Evolutionary conservation across 345 rosid genomes (phyloP).

Genomic region (Aethionema arabicum): DNA sequence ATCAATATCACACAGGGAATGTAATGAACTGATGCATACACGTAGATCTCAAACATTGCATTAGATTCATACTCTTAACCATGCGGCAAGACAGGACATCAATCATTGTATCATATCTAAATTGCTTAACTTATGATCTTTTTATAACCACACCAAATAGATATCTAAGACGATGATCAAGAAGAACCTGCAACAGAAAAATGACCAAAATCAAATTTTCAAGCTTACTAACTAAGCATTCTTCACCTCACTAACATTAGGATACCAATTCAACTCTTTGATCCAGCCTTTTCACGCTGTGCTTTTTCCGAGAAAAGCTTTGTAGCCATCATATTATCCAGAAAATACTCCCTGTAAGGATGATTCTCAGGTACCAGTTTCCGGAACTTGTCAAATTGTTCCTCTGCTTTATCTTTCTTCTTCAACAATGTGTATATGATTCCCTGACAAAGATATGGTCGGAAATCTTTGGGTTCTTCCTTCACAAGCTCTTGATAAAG

Average conservation of each 20-base stretch:
- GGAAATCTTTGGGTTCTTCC: conserved; percentile 89
- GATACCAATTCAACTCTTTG: conserved; percentile 31
- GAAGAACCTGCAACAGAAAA: conserved; percentile 7
- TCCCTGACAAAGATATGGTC: conserved; percentile 90
- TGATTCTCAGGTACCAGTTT: conserved; percentile 83
- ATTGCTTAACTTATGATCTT: conserved; percentile 18
- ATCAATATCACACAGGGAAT: too few species aligned
- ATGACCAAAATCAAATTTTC: conserved; percentile 17
- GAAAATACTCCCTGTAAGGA: conserved; percentile 75
- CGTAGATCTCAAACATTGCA: too few species aligned
- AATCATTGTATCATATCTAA: conserved; percentile 10
- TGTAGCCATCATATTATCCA: conserved; percentile 67
- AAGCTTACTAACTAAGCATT: conserved; percentile 6
- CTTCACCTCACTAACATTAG: conserved; percentile 22
- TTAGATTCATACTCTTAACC: too few species aligned
- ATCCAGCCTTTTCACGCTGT: conserved; percentile 46
- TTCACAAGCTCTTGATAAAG: conserved; percentile 70
- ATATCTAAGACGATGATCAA: not conserved
- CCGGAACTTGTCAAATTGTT: conserved; percentile 70
- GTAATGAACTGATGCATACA: too few species aligned
- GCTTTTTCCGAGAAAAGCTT: conserved; percentile 64
- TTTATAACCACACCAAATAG: conserved; percentile 14
- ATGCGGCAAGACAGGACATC: not conserved
- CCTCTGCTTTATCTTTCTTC: conserved; percentile 81
- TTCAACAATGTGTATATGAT: conserved; percentile 71